Conservation (phyloP, 306 rosid genomes). For the Vigna radiata region DNA sequence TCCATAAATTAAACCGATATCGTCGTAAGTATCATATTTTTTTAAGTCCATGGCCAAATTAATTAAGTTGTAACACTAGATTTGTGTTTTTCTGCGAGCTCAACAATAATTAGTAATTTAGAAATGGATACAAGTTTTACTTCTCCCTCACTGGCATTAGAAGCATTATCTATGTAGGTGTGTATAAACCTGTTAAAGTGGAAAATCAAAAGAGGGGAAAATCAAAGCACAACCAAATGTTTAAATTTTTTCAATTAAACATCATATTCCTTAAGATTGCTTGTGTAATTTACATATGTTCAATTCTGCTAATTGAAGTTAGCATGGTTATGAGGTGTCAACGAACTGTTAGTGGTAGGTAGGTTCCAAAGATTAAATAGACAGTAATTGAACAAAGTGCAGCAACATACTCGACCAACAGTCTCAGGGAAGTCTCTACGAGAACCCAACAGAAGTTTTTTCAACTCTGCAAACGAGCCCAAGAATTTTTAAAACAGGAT, state of each 20-base stretch:
- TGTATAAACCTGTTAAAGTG: background rate
- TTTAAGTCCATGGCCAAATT: no score
- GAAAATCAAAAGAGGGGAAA: background rate
- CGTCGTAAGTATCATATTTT: no score
- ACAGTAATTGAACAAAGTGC: constrained; percentile 26
- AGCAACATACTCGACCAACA: constrained; percentile 21
- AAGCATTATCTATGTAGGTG: background rate
- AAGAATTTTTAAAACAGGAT: constrained; percentile 10
- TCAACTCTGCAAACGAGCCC: constrained; percentile 58
- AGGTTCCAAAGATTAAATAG: constrained; percentile 36
- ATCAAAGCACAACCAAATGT: background rate
- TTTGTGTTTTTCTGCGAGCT: background rate
- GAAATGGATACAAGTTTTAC: background rate
- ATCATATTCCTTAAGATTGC: constrained; percentile 21
- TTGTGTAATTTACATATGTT: constrained; percentile 41
- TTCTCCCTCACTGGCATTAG: background rate
- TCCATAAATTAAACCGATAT: no score
- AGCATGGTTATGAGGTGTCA: constrained; percentile 38
- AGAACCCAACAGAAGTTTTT: constrained; percentile 34
- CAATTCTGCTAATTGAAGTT: constrained; percentile 37
- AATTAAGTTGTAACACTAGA: background rate
- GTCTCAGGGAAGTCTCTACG: constrained; percentile 2
- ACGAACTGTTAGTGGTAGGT: constrained; percentile 34
- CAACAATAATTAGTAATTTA: background rate
- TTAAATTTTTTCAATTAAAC: constrained; percentile 27